phyloP scores from a whole-genome alignment of 345 rosid species.

The Eutrema heterophyllum region DNA sequence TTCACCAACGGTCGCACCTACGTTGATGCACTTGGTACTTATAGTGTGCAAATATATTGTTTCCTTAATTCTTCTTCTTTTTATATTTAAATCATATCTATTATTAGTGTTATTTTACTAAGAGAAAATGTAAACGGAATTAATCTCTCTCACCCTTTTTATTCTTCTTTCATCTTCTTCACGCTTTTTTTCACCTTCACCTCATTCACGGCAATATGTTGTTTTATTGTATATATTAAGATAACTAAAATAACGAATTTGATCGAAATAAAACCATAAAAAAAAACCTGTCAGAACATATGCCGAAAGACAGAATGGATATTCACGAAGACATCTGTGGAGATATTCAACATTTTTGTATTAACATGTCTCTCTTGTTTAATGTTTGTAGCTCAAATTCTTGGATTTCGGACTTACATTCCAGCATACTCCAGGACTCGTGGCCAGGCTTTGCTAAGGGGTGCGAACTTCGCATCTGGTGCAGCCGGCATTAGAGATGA shows the following conservation, averaged over 20 bases:
- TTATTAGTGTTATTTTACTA: too few species aligned
- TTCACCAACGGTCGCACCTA: slow-evolving; percentile 84
- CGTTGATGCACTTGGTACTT: slow-evolving; percentile 71
- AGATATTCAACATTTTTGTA: not conserved
- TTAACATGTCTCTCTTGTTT: not conserved
- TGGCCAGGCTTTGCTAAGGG: slow-evolving; percentile 48
- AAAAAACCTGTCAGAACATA: too few species aligned
- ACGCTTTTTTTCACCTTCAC: not conserved
- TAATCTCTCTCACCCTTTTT: not conserved
- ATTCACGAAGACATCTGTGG: too few species aligned
- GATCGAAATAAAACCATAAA: too few species aligned
- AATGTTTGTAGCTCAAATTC: slow-evolving; percentile 50
- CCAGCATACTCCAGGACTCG: slow-evolving; percentile 60
- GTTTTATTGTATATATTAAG: too few species aligned
- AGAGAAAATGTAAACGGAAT: not conserved
- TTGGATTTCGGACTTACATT: slow-evolving; percentile 60
- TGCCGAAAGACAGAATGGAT: too few species aligned
- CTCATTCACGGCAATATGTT: not conserved
- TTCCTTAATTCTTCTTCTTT: not conserved
- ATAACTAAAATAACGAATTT: too few species aligned
- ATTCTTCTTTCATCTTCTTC: not conserved
- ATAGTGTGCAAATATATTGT: not conserved
- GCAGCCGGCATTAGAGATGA: slow-evolving; percentile 91
- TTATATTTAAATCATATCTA: not conserved
- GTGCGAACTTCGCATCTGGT: slow-evolving; percentile 85